A percentile compares a stretch with the other conserved stretches of the same genome.
Conservation (phyloP, 495 filamentous ascomycete genomes). For the Hypoxylon cercidicola region DNA sequence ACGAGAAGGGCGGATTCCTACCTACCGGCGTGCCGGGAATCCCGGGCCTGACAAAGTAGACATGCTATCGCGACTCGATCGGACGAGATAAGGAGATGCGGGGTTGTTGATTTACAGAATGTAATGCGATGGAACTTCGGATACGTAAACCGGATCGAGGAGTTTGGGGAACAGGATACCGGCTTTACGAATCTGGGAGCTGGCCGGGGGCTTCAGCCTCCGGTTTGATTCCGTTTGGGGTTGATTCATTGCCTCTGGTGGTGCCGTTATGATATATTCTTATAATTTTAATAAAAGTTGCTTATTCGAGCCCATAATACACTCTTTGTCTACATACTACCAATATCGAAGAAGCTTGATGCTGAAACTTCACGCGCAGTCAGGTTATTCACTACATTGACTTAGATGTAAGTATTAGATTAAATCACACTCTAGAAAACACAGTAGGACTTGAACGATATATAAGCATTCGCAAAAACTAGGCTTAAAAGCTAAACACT, state of each 20-base stretch:
- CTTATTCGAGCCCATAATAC: too few relatives aligned
- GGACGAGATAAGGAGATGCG: neutral
- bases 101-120: neutral
- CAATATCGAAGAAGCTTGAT: too few relatives aligned
- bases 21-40: constrained; percentile 21
- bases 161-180: neutral
- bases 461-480: too few relatives aligned
- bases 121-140: neutral
- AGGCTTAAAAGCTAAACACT: neutral
- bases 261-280: too few relatives aligned
- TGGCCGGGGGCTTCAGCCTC: neutral
- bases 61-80: neutral
- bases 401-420: too few relatives aligned
- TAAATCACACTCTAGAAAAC: too few relatives aligned
- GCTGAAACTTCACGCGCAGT: too few relatives aligned
- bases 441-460: too few relatives aligned
- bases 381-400: too few relatives aligned
- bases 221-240: neutral
- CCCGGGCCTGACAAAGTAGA: constrained; percentile 23
- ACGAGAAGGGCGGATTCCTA: constrained; percentile 64
- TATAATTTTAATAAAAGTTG: too few relatives aligned
- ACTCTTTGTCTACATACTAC: too few relatives aligned
- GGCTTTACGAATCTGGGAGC: neutral
- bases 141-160: neutral
- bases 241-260: too few relatives aligned